These are phyloP conservation scores for Phytophthora sp. DNA, from an alignment of 352 stramenopile genomes.

Conservation along the genomic window DNA sequence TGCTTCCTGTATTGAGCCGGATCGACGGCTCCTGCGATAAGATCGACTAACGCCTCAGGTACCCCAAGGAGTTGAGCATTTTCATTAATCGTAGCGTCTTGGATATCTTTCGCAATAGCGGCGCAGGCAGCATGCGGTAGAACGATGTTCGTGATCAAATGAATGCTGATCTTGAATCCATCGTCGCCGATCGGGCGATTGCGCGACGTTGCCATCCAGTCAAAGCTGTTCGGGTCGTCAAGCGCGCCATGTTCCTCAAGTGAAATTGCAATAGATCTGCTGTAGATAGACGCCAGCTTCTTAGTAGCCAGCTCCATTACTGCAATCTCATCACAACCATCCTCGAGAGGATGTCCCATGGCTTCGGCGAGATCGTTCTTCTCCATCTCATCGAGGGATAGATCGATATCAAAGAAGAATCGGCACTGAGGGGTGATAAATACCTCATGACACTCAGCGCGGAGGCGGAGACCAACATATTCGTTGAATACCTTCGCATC, in stretches of 20 bases:
- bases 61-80: not conserved
- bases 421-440: not conserved
- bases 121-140: not conserved
- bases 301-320: not conserved
- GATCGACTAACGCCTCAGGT: no score
- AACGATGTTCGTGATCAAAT: conserved; percentile 1
- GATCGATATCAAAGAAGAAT: conserved; percentile 1
- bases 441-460: not conserved
- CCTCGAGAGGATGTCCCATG: not conserved
- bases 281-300: no score
- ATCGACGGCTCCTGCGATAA: no score
- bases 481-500: not conserved
- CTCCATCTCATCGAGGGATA: no score
- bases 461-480: not conserved
- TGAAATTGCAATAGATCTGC: not conserved
- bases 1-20: no score
- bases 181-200: not conserved
- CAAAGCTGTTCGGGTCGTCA: not conserved
- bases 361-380: no score
- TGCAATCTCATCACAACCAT: not conserved
- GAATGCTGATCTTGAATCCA: conserved; percentile 9
- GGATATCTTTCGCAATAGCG: not conserved
- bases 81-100: not conserved
- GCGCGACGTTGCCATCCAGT: not conserved
- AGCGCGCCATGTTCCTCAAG: not conserved